phyloP scores from a whole-genome alignment of 371 early-diverging fungal species.

The Mortierella sp. region DNA sequence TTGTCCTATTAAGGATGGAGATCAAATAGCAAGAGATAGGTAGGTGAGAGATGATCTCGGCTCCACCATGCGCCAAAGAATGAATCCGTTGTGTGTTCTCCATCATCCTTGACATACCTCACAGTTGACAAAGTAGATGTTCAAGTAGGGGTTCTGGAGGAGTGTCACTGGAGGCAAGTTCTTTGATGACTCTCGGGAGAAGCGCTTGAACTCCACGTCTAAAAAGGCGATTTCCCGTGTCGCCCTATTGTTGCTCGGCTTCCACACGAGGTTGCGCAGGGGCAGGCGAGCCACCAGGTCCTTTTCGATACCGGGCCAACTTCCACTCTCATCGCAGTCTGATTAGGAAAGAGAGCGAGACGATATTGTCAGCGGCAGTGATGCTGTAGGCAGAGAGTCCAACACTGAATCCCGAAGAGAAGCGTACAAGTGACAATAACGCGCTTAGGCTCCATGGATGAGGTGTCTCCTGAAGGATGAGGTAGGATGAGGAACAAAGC shows the following conservation, averaged over 20 bases:
- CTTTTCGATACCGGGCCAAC: slow-evolving; percentile 78
- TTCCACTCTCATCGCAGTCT: slow-evolving; percentile 82
- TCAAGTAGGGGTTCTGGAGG: slow-evolving; percentile 75
- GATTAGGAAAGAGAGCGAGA: slow-evolving; percentile 1
- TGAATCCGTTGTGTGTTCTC: too few species aligned
- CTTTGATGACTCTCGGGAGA: slow-evolving; percentile 62
- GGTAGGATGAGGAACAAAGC: not conserved
- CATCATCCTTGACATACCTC: too few species aligned
- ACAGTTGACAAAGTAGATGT: slow-evolving; percentile 85
- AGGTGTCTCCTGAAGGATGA: not conserved
- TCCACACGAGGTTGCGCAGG: slow-evolving; percentile 86
- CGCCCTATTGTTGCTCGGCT: slow-evolving; percentile 75
- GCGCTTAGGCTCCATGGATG: slow-evolving; percentile 44
- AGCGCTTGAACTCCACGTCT: slow-evolving; percentile 77
- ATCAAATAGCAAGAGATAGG: not conserved
- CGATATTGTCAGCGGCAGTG: not conserved
- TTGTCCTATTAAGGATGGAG: slow-evolving; percentile 67
- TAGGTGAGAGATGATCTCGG: too few species aligned
- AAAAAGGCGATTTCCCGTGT: slow-evolving; percentile 69
- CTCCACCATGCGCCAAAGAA: too few species aligned
- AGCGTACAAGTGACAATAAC: slow-evolving; percentile 48
- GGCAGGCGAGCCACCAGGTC: slow-evolving; percentile 83
- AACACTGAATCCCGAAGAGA: not conserved
- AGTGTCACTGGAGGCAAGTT: slow-evolving; percentile 69
- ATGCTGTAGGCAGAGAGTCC: not conserved